A percentile compares a stretch with the other conserved stretches of the same genome.
Conservation (phyloP, 2,329 filamentous ascomycete genomes). For the Coniochaeta sp. region DNA sequence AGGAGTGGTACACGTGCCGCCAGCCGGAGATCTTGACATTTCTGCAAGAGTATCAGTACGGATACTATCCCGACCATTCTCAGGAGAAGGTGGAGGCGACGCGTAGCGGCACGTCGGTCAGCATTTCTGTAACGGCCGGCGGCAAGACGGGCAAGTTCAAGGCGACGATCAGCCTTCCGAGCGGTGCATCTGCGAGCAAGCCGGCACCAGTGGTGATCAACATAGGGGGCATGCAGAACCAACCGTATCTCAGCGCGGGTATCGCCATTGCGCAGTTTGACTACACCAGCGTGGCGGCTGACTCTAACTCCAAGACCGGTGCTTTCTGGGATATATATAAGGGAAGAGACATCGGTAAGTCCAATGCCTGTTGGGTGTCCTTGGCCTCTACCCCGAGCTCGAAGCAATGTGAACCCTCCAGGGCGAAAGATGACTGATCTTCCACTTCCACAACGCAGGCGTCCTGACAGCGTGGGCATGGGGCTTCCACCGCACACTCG, state of each 20-base stretch:
- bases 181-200: constrained; percentile 20
- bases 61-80: constrained; percentile 41
- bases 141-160: constrained; percentile 36
- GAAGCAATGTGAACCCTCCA: not conserved
- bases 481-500: constrained; percentile 45
- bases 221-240: constrained; percentile 40
- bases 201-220: constrained; percentile 40
- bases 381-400: not conserved
- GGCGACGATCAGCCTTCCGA: constrained; percentile 33
- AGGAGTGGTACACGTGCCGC: constrained; percentile 41
- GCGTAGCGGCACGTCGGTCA: constrained; percentile 34
- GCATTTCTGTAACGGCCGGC: constrained; percentile 31
- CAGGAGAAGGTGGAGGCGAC: constrained; percentile 38
- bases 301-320: constrained; percentile 40
- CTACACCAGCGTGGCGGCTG: constrained; percentile 37
- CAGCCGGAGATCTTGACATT: constrained; percentile 41
- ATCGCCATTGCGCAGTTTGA: constrained; percentile 43
- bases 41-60: constrained; percentile 43
- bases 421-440: not conserved
- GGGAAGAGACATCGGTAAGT: constrained; percentile 37
- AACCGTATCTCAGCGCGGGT: constrained; percentile 35
- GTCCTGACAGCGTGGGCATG: constrained; percentile 48
- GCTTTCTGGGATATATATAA: constrained; percentile 42
- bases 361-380: not conserved
- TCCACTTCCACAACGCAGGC: constrained; percentile 19